These are phyloP conservation scores for Viridothelium virens DNA, from an alignment of 495 filamentous ascomycete genomes.

Conservation along the genomic window DNA sequence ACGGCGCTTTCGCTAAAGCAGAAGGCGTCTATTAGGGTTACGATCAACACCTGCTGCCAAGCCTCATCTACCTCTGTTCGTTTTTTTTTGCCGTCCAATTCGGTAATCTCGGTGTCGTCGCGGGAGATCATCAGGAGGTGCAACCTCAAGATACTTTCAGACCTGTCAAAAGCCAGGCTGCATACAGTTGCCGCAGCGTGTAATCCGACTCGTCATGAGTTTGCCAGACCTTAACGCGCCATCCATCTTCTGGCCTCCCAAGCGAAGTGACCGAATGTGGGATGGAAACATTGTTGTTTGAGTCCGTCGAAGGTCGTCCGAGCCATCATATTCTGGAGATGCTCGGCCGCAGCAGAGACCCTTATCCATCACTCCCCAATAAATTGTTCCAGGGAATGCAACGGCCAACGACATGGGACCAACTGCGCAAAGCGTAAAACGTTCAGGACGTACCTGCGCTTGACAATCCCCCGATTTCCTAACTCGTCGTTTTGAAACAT, in stretches of 20 bases:
- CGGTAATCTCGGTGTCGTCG: background rate
- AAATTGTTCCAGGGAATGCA: background rate
- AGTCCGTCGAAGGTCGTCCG: background rate
- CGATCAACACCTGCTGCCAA: constrained; percentile 4
- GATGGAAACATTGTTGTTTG: background rate
- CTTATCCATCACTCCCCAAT: background rate
- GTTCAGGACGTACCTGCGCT: background rate
- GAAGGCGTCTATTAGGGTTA: background rate
- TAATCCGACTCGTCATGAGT: constrained; percentile 8
- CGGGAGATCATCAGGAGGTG: background rate
- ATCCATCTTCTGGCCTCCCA: background rate
- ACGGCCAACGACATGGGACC: constrained; percentile 1
- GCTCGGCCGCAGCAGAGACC: background rate
- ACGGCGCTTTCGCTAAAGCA: constrained; percentile 7
- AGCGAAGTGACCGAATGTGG: background rate
- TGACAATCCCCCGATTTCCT: background rate
- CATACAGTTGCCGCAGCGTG: background rate
- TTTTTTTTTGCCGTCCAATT: background rate
- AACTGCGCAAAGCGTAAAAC: background rate
- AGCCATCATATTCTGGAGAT: constrained; percentile 10
- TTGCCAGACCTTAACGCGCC: background rate
- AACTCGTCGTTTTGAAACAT: background rate
- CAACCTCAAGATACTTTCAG: background rate
- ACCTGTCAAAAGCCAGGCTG: constrained; percentile 3
- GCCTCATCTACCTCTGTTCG: background rate